phyloP scores from a whole-genome alignment of 2,329 filamentous ascomycete genomes.

The Cucurbitaria berberidis region DNA sequence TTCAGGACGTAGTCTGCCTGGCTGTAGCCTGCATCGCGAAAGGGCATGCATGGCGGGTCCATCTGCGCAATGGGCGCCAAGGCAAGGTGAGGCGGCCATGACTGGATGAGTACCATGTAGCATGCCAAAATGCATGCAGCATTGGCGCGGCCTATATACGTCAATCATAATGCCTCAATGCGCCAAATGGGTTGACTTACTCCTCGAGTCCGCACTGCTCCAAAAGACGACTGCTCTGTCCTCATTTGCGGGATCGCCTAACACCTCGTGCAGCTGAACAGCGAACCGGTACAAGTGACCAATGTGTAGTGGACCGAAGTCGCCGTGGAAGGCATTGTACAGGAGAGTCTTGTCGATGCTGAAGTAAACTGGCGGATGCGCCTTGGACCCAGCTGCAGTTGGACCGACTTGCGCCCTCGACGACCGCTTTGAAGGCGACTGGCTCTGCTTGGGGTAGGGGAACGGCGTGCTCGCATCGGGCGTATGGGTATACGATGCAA shows the following conservation, averaged over 20 bases:
- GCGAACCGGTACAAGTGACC: conserved; percentile 97
- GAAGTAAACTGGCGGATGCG: conserved; percentile 82
- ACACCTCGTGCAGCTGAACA: conserved; percentile 91
- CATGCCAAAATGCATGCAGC: conserved; percentile 93
- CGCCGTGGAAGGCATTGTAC: conserved; percentile 98
- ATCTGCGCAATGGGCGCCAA: conserved; percentile 95
- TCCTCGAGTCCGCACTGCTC: conserved; percentile 89
- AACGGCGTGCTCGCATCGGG: conserved; percentile 85
- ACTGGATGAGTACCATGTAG: conserved; percentile 99
- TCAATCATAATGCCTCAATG: conserved; percentile 19
- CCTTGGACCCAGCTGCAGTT: conserved; percentile 60
- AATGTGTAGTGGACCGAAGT: conserved; percentile 97
- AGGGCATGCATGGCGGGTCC: conserved; percentile 97
- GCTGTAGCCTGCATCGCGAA: conserved; percentile 97
- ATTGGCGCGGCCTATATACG: conserved; percentile 76
- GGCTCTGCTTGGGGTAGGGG: conserved; percentile 73
- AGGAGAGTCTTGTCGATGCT: conserved; percentile 89
- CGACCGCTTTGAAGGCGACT: conserved; percentile 77
- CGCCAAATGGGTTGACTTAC: conserved; percentile 59
- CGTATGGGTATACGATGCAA: conserved; percentile 85
- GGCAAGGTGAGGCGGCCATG: conserved; percentile 94
- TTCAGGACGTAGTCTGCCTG: conserved; percentile 96
- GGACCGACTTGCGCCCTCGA: conserved; percentile 68
- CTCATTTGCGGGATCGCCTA: conserved; percentile 89
- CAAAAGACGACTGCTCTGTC: conserved; percentile 93